Evolutionary conservation across 495 filamentous ascomycete genomes (phyloP).

Genomic region (Elaphomyces granulatus): DNA sequence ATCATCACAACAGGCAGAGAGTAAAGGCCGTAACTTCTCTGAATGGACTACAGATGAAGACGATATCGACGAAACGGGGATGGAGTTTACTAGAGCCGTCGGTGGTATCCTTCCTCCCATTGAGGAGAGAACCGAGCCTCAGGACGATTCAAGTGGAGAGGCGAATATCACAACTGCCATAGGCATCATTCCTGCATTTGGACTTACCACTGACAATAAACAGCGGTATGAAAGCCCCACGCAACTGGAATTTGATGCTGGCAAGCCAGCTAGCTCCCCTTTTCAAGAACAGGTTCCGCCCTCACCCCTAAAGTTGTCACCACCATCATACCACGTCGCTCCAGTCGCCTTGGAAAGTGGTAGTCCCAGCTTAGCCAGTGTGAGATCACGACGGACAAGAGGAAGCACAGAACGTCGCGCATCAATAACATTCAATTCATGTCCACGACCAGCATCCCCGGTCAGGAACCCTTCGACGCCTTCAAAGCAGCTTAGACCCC

Average conservation of each 20-base stretch:
- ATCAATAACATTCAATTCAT: constrained; percentile 32
- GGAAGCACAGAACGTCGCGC: constrained; percentile 29
- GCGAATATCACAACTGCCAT: constrained; percentile 48
- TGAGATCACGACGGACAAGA: constrained; percentile 39
- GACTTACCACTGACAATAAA: constrained; percentile 24
- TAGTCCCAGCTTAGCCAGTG: constrained; percentile 42
- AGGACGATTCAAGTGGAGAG: constrained; percentile 36
- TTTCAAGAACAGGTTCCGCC: constrained; percentile 28
- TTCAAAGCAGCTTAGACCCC: constrained; percentile 38
- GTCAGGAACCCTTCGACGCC: constrained; percentile 35
- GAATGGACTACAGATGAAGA: constrained; percentile 21
- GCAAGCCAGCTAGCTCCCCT: constrained; percentile 39
- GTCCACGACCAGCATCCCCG: constrained; percentile 20
- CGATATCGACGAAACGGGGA: constrained; percentile 33
- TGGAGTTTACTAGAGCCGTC: constrained; percentile 63
- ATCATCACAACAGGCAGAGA: constrained; percentile 15
- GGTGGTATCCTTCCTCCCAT: constrained; percentile 46
- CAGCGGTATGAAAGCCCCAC: constrained; percentile 41
- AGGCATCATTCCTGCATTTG: constrained; percentile 39
- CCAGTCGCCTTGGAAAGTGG: constrained; percentile 42
- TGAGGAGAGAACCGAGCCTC: constrained; percentile 20
- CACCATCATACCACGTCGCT: constrained; percentile 22
- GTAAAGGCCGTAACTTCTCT: constrained; percentile 12
- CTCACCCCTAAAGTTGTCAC: constrained; percentile 20
- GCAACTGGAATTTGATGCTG: constrained; percentile 43